Evolutionary conservation across 2,329 filamentous ascomycete species (phyloP), one percentile per base, ranked within the genome.

Genomic region (Thielaviopsis musarum): DNA sequence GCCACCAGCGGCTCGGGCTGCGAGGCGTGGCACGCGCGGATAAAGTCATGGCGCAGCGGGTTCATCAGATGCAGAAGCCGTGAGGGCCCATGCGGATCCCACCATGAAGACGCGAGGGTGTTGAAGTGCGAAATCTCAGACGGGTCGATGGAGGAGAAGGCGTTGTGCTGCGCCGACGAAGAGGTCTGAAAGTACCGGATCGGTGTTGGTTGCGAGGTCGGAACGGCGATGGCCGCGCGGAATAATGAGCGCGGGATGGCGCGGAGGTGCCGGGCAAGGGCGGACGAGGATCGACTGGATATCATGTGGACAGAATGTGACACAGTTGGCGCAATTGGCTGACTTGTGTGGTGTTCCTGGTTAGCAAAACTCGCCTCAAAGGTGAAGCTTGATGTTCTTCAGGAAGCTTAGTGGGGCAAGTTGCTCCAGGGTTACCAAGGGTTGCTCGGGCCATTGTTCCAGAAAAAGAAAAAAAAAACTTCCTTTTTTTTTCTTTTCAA

Each of bases 41-140:
- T 93, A 73, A 97, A 97, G 72, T 90, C 84, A 74, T 97, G 91
- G 38, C 93, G 90, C 53, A 95, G 81, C 1, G 93, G 93, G 73
- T 98, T 97, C 91, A 98, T 97, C 65, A 95, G 84, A 72, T 98
- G 93, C 1, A 98, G 82, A 61, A 96, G 83, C 48, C 91, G 83
- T 3, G 90, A 96, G 6, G 91, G 85, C 57, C 93, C 93, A 68
- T 95, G 84, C 1, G 91, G 88, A 72, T 97, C 91, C 93, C 93
- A 98, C 93, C 93, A 98, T 66, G 85, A 85, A 64, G 87, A 88
- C 64, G 93, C 93, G 67, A 98, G 88, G 63, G 83, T 83, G 68
- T 90, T 90, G 80, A 98, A 98, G 75, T 98, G 93, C 19, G 87
- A 87, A 64, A 98, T 82, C 75, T 98, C 91, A 65, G 85, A 81